phyloP scores from a whole-genome alignment of 2,329 filamentous ascomycete genomes.

The Emydomyces testavorans region DNA sequence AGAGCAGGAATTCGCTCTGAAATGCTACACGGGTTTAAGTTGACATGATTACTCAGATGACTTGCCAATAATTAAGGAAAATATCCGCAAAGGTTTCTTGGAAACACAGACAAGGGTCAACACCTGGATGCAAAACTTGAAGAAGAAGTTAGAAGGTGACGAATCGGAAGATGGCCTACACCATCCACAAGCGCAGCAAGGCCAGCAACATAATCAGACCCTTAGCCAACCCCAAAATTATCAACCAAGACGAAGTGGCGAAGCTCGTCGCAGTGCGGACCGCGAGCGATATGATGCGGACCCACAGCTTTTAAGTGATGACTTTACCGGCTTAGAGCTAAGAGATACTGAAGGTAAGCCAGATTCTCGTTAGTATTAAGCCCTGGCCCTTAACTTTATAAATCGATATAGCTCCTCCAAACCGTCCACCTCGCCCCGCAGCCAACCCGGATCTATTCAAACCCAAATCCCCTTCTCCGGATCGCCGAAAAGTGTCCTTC shows the following conservation, averaged over 20 bases:
- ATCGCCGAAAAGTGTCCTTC: conserved; percentile 45
- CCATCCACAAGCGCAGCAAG: conserved; percentile 29
- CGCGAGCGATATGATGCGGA: conserved; percentile 91
- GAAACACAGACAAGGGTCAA: conserved; percentile 92
- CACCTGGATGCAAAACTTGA: conserved; percentile 78
- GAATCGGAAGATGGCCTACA: conserved; percentile 56
- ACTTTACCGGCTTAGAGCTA: conserved; percentile 61
- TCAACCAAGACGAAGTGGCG: conserved; percentile 49
- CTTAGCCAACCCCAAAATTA: conserved; percentile 24
- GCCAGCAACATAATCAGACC: conserved; percentile 17
- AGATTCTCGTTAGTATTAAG: background rate
- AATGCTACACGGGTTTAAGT: background rate
- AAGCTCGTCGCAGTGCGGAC: conserved; percentile 66
- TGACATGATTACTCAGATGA: conserved; percentile 50
- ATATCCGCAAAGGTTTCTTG: conserved; percentile 83
- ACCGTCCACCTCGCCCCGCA: conserved; percentile 50
- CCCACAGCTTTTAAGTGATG: conserved; percentile 76
- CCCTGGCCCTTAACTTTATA: conserved; percentile 6
- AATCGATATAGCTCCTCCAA: conserved; percentile 38
- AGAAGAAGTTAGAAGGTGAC: conserved; percentile 87
- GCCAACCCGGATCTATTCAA: conserved; percentile 75
- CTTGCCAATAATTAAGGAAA: conserved; percentile 82
- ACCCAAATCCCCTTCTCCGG: conserved; percentile 47
- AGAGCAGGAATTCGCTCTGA: conserved; percentile 12
- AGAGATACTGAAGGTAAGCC: conserved; percentile 48